Conservation (phyloP, 163 green algal species). For the Scenedesmus sp. region DNA sequence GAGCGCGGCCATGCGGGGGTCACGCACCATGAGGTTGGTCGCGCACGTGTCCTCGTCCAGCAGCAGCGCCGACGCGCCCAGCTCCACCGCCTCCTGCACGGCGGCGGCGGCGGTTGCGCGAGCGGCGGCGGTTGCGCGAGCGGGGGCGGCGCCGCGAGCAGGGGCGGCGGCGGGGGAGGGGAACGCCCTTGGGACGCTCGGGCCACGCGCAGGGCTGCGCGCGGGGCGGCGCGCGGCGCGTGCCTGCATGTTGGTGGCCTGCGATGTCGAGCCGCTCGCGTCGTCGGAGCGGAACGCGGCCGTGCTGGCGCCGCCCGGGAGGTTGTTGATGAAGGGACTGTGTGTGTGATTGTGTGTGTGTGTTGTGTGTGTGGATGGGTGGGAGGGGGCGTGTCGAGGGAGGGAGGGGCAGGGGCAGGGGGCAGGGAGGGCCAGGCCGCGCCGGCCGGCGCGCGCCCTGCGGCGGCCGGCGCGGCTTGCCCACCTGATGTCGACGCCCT, state of each 20-base stretch:
- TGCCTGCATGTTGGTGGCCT: slow-evolving; percentile 76
- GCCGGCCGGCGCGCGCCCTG: too few relatives aligned
- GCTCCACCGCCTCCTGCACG: slow-evolving; percentile 69
- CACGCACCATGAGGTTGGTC: slow-evolving; percentile 80
- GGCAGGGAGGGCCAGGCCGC: too few relatives aligned
- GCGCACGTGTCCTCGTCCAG: slow-evolving; percentile 81
- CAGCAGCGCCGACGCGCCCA: slow-evolving; percentile 61
- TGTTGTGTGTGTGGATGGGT: too few relatives aligned
- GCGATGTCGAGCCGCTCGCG: slow-evolving; percentile 73
- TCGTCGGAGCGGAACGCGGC: slow-evolving; percentile 64
- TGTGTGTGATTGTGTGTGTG: slow-evolving; percentile 55
- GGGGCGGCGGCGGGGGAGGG: too few relatives aligned
- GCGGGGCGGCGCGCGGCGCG: neutral
- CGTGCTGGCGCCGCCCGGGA: slow-evolving; percentile 63
- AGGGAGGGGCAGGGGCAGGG: neutral
- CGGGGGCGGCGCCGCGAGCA: too few relatives aligned
- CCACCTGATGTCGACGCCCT: too few relatives aligned
- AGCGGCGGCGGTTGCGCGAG: too few relatives aligned
- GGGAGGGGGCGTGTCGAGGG: neutral
- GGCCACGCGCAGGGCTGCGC: too few relatives aligned
- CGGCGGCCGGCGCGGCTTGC: neutral
- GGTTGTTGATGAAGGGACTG: slow-evolving; percentile 72
- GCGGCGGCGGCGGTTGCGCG: too few relatives aligned
- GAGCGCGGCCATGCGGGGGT: slow-evolving; percentile 74
- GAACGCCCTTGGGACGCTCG: too few relatives aligned